phyloP scores from a whole-genome alignment of 78 protist genomes.

The Speleostelium caveatum region DNA sequence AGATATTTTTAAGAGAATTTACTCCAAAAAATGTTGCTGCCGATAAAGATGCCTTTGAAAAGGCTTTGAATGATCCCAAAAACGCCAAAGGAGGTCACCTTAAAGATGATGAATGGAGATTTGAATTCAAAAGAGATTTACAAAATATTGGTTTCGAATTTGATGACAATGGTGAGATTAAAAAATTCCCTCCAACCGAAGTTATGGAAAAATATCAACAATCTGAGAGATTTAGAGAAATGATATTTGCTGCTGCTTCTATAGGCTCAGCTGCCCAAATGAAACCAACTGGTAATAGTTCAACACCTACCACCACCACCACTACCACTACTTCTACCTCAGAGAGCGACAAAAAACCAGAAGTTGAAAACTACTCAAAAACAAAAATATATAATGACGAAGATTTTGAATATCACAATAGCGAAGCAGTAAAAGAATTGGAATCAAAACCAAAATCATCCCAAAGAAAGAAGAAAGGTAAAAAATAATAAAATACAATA shows the following conservation, averaged over 20 bases:
- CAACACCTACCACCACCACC: neutral
- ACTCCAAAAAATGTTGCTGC: neutral
- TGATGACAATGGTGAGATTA: conserved; percentile 48
- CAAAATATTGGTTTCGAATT: conserved; percentile 77
- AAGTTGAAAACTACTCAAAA: neutral
- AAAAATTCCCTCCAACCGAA: conserved; percentile 72
- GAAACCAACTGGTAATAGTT: neutral
- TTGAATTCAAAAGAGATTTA: conserved; percentile 32
- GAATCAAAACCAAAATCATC: neutral
- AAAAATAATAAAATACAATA: too few relatives aligned
- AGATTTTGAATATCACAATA: neutral
- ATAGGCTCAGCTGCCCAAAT: neutral
- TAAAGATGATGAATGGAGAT: conserved; percentile 58
- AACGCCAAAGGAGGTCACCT: neutral
- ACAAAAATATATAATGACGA: neutral
- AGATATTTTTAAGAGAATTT: conserved; percentile 65
- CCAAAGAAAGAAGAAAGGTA: neutral
- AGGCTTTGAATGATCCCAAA: neutral
- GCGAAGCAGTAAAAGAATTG: neutral
- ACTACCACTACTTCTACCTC: neutral
- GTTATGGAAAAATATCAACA: conserved; percentile 71
- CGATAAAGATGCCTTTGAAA: neutral
- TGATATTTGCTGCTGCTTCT: neutral
- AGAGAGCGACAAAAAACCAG: neutral
- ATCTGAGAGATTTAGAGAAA: conserved; percentile 40